These are phyloP conservation scores for Geoglossum glabrum DNA, from an alignment of 495 filamentous ascomycete genomes.

Conservation along the genomic window DNA sequence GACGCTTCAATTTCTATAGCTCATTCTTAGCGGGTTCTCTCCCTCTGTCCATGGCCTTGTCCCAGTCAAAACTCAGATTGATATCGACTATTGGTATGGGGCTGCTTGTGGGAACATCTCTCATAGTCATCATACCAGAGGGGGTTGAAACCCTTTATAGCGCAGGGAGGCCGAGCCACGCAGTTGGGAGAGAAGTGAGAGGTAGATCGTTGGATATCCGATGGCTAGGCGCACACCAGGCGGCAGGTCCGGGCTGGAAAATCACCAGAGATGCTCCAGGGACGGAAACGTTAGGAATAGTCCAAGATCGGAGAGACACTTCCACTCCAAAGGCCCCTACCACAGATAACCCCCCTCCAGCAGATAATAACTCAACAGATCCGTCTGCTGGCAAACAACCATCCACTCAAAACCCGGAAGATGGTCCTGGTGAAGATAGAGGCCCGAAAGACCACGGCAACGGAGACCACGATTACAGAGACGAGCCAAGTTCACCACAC, in stretches of 20 bases:
- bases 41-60: constrained; percentile 74
- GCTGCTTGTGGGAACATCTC: constrained; percentile 78
- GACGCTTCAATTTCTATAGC: constrained; percentile 25
- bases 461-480: not conserved
- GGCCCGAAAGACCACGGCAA: not conserved
- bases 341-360: not conserved
- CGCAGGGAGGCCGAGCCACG: constrained; percentile 25
- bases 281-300: not conserved
- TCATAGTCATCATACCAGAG: constrained; percentile 95
- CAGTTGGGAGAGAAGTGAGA: constrained; percentile 17
- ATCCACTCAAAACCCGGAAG: not conserved
- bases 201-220: constrained; percentile 3
- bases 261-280: not conserved
- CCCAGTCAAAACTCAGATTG: constrained; percentile 70
- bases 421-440: not conserved
- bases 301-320: not conserved
- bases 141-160: constrained; percentile 82
- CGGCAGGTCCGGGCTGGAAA: not conserved
- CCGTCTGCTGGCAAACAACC: not conserved
- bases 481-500: constrained; percentile 24
- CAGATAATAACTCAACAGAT: not conserved
- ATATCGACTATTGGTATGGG: constrained; percentile 89
- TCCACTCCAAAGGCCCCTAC: not conserved
- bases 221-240: not conserved
- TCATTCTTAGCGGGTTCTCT: constrained; percentile 90